Evolutionary conservation across 2,329 filamentous ascomycete genomes (phyloP).

Genomic region (Diaporthe longicolla): DNA sequence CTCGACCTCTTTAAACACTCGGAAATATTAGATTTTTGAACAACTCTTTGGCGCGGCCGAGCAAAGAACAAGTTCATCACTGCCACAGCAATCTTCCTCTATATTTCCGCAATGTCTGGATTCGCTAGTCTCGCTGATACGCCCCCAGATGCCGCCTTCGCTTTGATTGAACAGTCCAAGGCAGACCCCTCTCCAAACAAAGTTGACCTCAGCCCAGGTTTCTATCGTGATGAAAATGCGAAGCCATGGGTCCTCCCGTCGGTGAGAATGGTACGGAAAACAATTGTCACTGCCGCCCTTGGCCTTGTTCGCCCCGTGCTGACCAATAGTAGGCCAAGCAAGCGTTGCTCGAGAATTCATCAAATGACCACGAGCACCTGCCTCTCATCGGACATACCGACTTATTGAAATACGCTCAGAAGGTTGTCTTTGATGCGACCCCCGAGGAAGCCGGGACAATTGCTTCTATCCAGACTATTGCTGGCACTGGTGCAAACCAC

Average conservation of each 20-base stretch:
- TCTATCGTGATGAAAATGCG: conserved; percentile 8
- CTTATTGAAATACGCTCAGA: neutral
- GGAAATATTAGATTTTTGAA: too few relatives aligned
- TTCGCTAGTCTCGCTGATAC: neutral
- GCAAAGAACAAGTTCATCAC: too few relatives aligned
- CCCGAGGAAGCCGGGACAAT: neutral
- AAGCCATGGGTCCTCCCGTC: conserved; percentile 5
- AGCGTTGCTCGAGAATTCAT: neutral
- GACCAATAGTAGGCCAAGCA: neutral
- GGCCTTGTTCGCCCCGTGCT: neutral
- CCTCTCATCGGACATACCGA: neutral
- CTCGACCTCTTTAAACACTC: too few relatives aligned
- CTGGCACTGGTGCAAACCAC: conserved; percentile 7
- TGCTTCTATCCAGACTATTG: conserved; percentile 3
- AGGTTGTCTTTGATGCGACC: neutral
- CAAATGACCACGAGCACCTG: neutral
- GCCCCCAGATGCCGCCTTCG: neutral
- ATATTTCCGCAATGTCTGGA: neutral
- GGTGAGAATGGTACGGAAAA: neutral
- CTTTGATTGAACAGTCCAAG: neutral
- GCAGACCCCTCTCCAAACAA: neutral
- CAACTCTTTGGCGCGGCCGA: too few relatives aligned
- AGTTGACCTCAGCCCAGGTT: conserved; percentile 1
- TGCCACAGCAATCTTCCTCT: too few relatives aligned
- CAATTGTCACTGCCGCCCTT: neutral